Conservation (phyloP, 148 eudicot genomes). For the Vaccinium corymbosum region DNA sequence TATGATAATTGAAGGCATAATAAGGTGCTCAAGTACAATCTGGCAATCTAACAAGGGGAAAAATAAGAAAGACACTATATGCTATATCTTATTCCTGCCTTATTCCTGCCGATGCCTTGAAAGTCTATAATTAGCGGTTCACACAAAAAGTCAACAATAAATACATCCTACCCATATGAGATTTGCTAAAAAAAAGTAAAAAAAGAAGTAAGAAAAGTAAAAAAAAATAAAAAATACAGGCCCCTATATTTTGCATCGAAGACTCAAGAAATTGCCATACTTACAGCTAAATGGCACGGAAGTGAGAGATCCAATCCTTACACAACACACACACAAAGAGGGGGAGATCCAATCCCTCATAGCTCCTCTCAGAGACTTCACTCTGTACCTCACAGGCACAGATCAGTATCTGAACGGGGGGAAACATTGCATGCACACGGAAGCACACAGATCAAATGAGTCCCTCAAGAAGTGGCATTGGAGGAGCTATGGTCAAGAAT, state of each 20-base stretch:
- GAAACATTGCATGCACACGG: neutral
- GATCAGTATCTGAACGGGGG: neutral
- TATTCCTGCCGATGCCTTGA: constrained; percentile 5
- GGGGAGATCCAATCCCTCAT: constrained; percentile 4
- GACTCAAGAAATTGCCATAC: neutral
- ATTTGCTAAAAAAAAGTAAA: neutral
- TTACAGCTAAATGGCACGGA: neutral
- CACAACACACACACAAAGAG: too few relatives aligned
- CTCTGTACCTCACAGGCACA: neutral
- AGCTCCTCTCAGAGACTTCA: neutral
- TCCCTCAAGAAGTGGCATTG: constrained; percentile 12
- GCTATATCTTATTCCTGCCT: neutral
- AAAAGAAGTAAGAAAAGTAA: neutral
- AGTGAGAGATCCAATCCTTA: neutral
- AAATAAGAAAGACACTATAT: neutral
- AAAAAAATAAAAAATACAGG: neutral
- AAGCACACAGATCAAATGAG: neutral
- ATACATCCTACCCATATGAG: neutral
- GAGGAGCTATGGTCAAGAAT: constrained; percentile 45
- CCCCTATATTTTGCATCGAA: neutral
- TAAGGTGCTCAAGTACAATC: neutral
- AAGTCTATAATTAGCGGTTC: neutral
- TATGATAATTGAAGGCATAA: neutral
- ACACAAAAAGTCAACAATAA: neutral
- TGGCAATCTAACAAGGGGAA: neutral